phyloP scores from a whole-genome alignment of 352 stramenopile species.

The Phytophthora gonapodyides region DNA sequence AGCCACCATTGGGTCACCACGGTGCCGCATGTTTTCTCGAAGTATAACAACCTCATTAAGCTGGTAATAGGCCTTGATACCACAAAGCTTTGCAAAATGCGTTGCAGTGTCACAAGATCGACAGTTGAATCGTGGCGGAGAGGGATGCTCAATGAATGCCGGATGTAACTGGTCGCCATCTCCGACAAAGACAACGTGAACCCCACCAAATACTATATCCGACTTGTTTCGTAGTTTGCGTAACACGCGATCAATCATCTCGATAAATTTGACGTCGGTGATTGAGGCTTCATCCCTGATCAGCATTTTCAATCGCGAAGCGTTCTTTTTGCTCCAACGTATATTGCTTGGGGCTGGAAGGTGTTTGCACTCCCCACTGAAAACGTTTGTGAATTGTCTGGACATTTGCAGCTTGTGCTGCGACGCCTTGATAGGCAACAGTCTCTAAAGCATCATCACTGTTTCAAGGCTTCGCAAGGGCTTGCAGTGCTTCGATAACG shows the following conservation, averaged over 20 bases:
- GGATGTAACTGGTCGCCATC: conserved; percentile 1
- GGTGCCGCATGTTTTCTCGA: background rate
- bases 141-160: background rate
- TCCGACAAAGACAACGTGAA: no score
- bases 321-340: conserved; percentile 12
- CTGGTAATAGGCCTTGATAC: background rate
- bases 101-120: background rate
- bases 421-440: conserved; percentile 24
- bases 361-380: conserved; percentile 13
- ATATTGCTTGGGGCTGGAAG: conserved; percentile 3
- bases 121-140: no score
- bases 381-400: conserved; percentile 34
- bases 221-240: conserved; percentile 3
- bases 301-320: conserved; percentile 16
- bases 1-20: background rate
- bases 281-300: conserved; percentile 29
- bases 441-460: conserved; percentile 14
- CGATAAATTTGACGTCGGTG: no score
- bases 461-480: conserved; percentile 13
- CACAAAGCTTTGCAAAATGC: background rate
- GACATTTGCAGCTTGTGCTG: conserved; percentile 28
- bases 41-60: conserved; percentile 4
- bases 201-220: conserved; percentile 1
- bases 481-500: conserved; percentile 23
- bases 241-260: conserved; percentile 13